Percentiles rank a stretch among this genome's conserved stretches.
Conservation (phyloP, 2,329 filamentous ascomycete genomes). For the Pseudopithomyces maydicus region DNA sequence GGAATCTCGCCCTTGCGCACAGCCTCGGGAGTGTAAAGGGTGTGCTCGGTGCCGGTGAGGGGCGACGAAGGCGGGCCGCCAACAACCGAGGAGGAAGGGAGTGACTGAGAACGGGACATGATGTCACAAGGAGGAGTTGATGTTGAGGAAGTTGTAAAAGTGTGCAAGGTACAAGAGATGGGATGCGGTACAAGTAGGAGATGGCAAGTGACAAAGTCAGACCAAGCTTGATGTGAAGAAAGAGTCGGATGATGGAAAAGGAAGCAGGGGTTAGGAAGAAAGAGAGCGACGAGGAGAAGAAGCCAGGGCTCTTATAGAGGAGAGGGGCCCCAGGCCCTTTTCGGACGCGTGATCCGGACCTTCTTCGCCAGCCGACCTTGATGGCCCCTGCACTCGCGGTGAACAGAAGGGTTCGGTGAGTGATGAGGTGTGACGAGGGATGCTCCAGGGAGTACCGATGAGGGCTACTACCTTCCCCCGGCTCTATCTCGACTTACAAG, state of each 20-base stretch:
- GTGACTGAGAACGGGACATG: conserved; percentile 30
- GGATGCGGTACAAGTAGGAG: conserved; percentile 3
- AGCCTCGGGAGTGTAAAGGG: conserved; percentile 33
- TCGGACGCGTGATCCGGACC: not conserved
- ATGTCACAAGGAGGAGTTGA: not conserved
- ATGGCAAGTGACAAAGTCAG: conserved; percentile 13
- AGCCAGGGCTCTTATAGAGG: conserved; percentile 18
- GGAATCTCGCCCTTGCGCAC: conserved; percentile 16
- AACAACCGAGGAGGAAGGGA: conserved; percentile 27
- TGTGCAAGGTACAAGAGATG: conserved; percentile 23
- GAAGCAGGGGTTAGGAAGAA: conserved; percentile 9
- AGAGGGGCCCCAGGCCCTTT: not conserved
- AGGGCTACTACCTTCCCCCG: conserved; percentile 1
- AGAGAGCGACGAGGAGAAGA: conserved; percentile 20
- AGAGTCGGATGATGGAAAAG: conserved; percentile 12
- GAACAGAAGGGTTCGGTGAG: not conserved
- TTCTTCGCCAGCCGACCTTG: not conserved
- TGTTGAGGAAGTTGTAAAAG: conserved; percentile 16
- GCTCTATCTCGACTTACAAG: conserved; percentile 7
- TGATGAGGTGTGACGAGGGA: not conserved
- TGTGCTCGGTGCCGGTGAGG: conserved; percentile 33
- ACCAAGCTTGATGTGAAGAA: conserved; percentile 16
- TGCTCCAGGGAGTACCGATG: conserved; percentile 3
- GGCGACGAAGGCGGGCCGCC: conserved; percentile 30
- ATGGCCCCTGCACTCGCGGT: conserved; percentile 1